Evolutionary conservation across 202 grass and related monocot species (phyloP), one percentile per base, ranked within the genome.

Genomic region (Brachypodium distachyon): DNA sequence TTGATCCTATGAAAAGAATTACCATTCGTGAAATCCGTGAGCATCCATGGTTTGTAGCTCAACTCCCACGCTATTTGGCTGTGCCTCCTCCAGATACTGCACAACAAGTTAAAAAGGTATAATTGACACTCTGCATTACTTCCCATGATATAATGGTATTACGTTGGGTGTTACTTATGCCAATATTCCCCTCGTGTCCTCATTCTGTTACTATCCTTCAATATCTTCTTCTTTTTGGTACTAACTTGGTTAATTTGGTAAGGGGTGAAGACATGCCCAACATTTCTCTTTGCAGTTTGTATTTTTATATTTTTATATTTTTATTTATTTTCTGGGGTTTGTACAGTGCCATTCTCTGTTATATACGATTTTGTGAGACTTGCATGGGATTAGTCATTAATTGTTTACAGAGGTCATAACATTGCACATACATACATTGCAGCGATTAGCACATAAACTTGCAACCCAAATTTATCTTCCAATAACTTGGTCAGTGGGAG

Each of bases 1-100:
- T 97, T 55, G 94, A 97, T 41, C 94, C 94, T 76, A 97, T 97
- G 94, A 97, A 97, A 44, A 77, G 94, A 72, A 97, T 97, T 53
- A 97, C 91, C 49, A 93, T 97, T 51, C 83, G 88, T 31, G 91
- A 93, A 78, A 97, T 97, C 42, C 88, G 91, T 50, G 91, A 91
- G 55, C 94, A 97, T 77, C 78, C 84, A 48, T 97, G 94, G 94
- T 97, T 97, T 59, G 73, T 91, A 74, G 63, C 78, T 83, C 84
- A 65, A 55, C 86, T 97, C 19, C 94, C 94, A 43, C 90, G 88
- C 51, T 97, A 97, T 82, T 87, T 97, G 67, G 83, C 91, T 5
- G 94, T 97, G 75, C 94, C 94, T 72, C 94, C 94, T 62, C 91
- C 91, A 18, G 94, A 97, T 56, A 93, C 84, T 38, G 83, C 75